Conservation (phyloP, 1,284 basidiomycete species). For the Inonotus obliquus region DNA sequence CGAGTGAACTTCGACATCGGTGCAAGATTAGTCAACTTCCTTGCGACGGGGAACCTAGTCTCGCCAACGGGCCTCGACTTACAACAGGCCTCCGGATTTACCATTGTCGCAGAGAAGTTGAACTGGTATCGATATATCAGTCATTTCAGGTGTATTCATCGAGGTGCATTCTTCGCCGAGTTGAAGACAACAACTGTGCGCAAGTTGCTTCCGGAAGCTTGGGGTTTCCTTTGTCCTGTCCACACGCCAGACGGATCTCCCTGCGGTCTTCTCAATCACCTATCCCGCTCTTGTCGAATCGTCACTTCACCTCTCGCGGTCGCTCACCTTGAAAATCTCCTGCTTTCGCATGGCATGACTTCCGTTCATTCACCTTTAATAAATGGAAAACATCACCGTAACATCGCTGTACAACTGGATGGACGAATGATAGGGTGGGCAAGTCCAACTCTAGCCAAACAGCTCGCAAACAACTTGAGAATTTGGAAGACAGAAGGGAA, state of each 20-base stretch:
- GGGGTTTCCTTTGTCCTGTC: constrained; percentile 98
- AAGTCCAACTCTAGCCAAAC: constrained; percentile 65
- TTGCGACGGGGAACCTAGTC: constrained; percentile 95
- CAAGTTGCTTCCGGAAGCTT: constrained; percentile 96
- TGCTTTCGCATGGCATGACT: constrained; percentile 92
- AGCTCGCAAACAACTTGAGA: constrained; percentile 82
- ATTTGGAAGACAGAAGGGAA: constrained; percentile 94
- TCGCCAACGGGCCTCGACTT: constrained; percentile 95
- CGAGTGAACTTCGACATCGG: constrained; percentile 93
- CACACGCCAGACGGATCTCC: constrained; percentile 99
- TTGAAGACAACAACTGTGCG: constrained; percentile 98
- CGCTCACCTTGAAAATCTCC: constrained; percentile 76
- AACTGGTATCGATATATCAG: constrained; percentile 99
- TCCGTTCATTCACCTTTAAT: constrained; percentile 78
- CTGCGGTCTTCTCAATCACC: constrained; percentile 96
- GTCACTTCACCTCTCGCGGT: constrained; percentile 77
- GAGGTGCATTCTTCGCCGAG: constrained; percentile 99
- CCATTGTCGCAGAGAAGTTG: constrained; percentile 97
- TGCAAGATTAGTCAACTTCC: constrained; percentile 86
- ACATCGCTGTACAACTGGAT: constrained; percentile 90
- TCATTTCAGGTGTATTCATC: constrained; percentile 98
- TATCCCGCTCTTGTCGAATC: constrained; percentile 92
- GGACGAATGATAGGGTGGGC: constrained; percentile 97
- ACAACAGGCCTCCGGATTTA: constrained; percentile 96
- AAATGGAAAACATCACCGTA: constrained; percentile 62